A percentile compares a stretch with the other conserved stretches of the same genome.
Evolutionary conservation across 2,329 filamentous ascomycete genomes (phyloP).

Genomic region (Hymenoscyphus fraxineus): DNA sequence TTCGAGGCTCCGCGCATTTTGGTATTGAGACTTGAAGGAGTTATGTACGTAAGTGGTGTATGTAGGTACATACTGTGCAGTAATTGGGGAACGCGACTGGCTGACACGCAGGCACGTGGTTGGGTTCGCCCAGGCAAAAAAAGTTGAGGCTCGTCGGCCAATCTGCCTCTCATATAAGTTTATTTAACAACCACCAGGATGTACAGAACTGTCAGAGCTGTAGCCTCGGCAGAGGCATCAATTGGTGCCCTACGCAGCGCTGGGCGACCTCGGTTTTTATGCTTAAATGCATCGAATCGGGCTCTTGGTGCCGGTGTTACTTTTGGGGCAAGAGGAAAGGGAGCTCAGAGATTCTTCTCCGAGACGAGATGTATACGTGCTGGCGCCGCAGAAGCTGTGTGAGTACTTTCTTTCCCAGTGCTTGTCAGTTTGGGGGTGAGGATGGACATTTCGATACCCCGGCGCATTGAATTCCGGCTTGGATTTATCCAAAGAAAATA

Average conservation of each 20-base stretch:
- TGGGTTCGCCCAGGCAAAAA: constrained; percentile 9
- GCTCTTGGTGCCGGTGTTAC: constrained; percentile 14
- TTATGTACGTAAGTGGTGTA: background rate
- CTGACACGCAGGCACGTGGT: constrained; percentile 5
- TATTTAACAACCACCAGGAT: constrained; percentile 27
- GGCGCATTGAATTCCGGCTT: background rate
- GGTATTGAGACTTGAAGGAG: background rate
- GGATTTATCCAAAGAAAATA: background rate
- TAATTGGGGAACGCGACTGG: too few species aligned
- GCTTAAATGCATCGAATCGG: constrained; percentile 29
- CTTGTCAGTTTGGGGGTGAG: background rate
- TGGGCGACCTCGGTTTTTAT: constrained; percentile 29
- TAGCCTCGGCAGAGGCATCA: constrained; percentile 26
- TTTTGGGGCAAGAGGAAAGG: constrained; percentile 16
- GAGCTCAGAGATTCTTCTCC: constrained; percentile 31
- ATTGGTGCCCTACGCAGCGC: constrained; percentile 22
- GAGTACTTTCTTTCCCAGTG: constrained; percentile 15
- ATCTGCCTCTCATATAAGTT: constrained; percentile 18
- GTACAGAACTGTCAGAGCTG: constrained; percentile 31
- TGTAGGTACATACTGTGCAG: background rate
- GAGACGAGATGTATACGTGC: constrained; percentile 26
- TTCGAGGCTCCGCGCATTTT: background rate
- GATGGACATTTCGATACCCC: background rate
- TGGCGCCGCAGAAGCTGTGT: constrained; percentile 32
- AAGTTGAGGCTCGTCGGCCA: constrained; percentile 14